These are phyloP conservation scores for Fusarium fracticaudum DNA, from an alignment of 2,329 filamentous ascomycete genomes.

Conservation along the genomic window DNA sequence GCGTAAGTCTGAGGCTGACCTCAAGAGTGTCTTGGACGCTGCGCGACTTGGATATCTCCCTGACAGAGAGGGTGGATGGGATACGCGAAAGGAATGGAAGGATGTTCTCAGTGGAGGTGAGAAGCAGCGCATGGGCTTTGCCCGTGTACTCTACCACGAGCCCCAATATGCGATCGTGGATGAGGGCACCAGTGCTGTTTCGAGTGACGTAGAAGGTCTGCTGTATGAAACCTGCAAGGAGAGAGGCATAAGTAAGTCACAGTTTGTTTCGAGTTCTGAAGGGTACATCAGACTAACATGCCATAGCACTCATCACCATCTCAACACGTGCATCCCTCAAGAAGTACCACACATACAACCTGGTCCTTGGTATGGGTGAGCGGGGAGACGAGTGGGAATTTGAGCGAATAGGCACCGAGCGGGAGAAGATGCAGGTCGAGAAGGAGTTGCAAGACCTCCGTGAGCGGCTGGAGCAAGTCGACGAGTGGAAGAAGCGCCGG, in stretches of 20 bases:
- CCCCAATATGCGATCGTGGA: slow-evolving; percentile 94
- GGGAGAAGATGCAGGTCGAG: slow-evolving; percentile 93
- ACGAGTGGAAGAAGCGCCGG: slow-evolving; percentile 81
- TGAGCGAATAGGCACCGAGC: slow-evolving; percentile 90
- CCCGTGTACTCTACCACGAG: slow-evolving; percentile 91
- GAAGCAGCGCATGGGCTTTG: slow-evolving; percentile 95
- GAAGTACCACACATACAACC: slow-evolving; percentile 93
- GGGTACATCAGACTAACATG: slow-evolving; percentile 31
- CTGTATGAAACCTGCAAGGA: slow-evolving; percentile 94
- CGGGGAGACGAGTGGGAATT: slow-evolving; percentile 90
- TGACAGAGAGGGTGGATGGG: slow-evolving; percentile 93
- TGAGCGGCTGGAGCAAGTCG: slow-evolving; percentile 81
- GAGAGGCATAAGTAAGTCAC: slow-evolving; percentile 84
- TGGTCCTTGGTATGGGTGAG: slow-evolving; percentile 83
- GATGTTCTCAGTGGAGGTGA: slow-evolving; percentile 97
- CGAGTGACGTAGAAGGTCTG: slow-evolving; percentile 91
- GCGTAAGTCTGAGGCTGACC: slow-evolving; percentile 79
- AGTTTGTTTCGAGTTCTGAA: background rate
- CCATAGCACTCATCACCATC: slow-evolving; percentile 85
- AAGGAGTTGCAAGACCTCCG: slow-evolving; percentile 87
- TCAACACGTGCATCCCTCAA: slow-evolving; percentile 94
- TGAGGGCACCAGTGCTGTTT: slow-evolving; percentile 94
- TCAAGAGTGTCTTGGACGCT: slow-evolving; percentile 81
- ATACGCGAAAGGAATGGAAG: slow-evolving; percentile 98
- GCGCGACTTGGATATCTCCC: slow-evolving; percentile 89